A percentile compares a stretch with the other conserved stretches of the same genome.
These are phyloP conservation scores for Suillus ampliporus DNA, from an alignment of 768 basidiomycete genomes.

Conservation along the genomic window DNA sequence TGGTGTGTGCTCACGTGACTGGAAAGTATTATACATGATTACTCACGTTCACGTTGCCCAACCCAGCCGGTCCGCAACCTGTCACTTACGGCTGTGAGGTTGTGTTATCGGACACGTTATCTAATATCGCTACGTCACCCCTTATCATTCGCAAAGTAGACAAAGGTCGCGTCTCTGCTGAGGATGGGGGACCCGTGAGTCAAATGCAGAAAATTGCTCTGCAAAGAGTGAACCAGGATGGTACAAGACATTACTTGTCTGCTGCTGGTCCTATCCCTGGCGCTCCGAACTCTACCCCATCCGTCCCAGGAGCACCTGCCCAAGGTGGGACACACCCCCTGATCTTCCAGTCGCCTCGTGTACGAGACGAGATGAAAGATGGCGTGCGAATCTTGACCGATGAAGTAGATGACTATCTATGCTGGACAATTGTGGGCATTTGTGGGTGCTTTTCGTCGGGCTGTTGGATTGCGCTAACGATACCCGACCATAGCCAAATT, in stretches of 20 bases:
- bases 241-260: constrained; percentile 85
- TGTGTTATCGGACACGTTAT: constrained; percentile 81
- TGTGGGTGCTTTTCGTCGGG: constrained; percentile 57
- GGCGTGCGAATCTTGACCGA: constrained; percentile 78
- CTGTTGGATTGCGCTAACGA: constrained; percentile 23
- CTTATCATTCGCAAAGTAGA: constrained; percentile 92
- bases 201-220: constrained; percentile 97
- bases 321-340: constrained; percentile 84
- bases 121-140: constrained; percentile 85
- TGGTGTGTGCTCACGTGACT: constrained; percentile 68
- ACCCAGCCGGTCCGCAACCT: constrained; percentile 70
- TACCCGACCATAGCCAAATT: constrained; percentile 70
- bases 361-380: constrained; percentile 84
- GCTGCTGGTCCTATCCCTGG: constrained; percentile 87
- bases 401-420: constrained; percentile 93
- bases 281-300: constrained; percentile 68
- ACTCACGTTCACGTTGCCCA: constrained; percentile 47
- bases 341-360: constrained; percentile 77
- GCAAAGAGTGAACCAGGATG: constrained; percentile 81
- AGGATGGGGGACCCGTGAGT: constrained; percentile 91
- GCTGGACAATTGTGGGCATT: constrained; percentile 96
- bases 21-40: constrained; percentile 39
- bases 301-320: constrained; percentile 75
- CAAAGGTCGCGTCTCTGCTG: constrained; percentile 84
- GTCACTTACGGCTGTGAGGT: constrained; percentile 94